Conservation (phyloP, 352 stramenopile species). For the Globisporangium middletonii region DNA sequence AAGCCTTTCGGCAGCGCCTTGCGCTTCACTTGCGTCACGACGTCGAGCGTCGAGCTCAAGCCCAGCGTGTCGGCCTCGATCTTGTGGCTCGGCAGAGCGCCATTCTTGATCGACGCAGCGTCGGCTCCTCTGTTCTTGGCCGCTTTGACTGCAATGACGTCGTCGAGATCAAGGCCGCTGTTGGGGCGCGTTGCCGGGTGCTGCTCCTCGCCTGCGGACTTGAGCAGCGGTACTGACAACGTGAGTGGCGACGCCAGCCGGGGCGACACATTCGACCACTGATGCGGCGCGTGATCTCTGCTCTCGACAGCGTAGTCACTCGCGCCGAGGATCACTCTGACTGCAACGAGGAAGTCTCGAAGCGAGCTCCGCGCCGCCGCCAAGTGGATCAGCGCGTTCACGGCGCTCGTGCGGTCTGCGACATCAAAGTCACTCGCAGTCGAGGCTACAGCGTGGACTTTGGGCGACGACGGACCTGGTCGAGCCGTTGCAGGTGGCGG, state of each 20-base stretch:
- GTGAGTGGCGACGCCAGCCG: slow-evolving; percentile 16
- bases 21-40: slow-evolving; percentile 19
- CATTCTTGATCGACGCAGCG: not conserved
- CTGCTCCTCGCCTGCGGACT: slow-evolving; percentile 4
- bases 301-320: slow-evolving; percentile 9
- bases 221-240: slow-evolving; percentile 23
- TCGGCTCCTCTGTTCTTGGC: slow-evolving; percentile 1
- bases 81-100: not conserved
- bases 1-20: slow-evolving; percentile 25
- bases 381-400: slow-evolving; percentile 50
- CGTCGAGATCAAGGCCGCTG: not conserved
- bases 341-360: slow-evolving; percentile 44
- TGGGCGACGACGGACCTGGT: slow-evolving; percentile 22
- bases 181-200: not conserved
- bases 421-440: slow-evolving; percentile 24
- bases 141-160: not conserved
- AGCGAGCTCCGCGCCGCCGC: slow-evolving; percentile 44
- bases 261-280: slow-evolving; percentile 7
- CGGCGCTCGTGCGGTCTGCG: slow-evolving; percentile 33
- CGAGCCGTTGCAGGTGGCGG: slow-evolving; percentile 10
- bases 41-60: slow-evolving; percentile 7
- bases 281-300: slow-evolving; percentile 19
- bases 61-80: not conserved
- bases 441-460: slow-evolving; percentile 21
- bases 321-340: slow-evolving; percentile 48